A percentile compares a stretch with the other conserved stretches of the same genome.
phyloP scores from a whole-genome alignment of 2,329 filamentous ascomycete species.

The Fusarium tuaranense region DNA sequence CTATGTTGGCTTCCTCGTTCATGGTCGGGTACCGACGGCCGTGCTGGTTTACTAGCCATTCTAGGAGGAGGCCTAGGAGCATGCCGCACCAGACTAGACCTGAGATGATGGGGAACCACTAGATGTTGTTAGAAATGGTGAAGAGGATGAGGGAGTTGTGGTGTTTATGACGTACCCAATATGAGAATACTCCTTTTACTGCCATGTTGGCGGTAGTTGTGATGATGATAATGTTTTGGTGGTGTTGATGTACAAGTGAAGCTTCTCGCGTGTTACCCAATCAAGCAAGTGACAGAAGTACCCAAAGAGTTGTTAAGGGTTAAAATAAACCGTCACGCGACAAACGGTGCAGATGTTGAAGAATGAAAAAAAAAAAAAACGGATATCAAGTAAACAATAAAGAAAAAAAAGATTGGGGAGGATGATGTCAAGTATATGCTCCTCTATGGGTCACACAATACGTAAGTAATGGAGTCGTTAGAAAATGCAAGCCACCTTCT shows the following conservation, averaged over 20 bases:
- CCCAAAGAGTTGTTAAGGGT: background rate
- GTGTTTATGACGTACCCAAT: constrained; percentile 51
- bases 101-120: constrained; percentile 76
- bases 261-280: background rate
- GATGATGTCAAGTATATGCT: constrained; percentile 5
- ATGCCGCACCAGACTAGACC: constrained; percentile 74
- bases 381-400: background rate
- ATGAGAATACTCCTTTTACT: constrained; percentile 48
- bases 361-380: background rate
- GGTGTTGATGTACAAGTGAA: constrained; percentile 2
- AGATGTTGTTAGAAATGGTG: constrained; percentile 32
- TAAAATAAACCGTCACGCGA: background rate
- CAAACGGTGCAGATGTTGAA: background rate
- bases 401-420: background rate
- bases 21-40: constrained; percentile 71
- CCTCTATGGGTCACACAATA: constrained; percentile 6
- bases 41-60: constrained; percentile 71
- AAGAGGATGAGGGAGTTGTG: background rate
- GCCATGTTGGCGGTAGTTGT: constrained; percentile 44
- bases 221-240: background rate
- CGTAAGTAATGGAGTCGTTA: constrained; percentile 22
- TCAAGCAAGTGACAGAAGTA: constrained; percentile 8
- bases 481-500: constrained; percentile 10
- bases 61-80: constrained; percentile 76
- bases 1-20: constrained; percentile 67